Percentiles rank a stretch among this genome's conserved stretches.
Evolutionary conservation across 2,329 filamentous ascomycete species (phyloP).

Genomic region (Xylariomycetidae sp.): DNA sequence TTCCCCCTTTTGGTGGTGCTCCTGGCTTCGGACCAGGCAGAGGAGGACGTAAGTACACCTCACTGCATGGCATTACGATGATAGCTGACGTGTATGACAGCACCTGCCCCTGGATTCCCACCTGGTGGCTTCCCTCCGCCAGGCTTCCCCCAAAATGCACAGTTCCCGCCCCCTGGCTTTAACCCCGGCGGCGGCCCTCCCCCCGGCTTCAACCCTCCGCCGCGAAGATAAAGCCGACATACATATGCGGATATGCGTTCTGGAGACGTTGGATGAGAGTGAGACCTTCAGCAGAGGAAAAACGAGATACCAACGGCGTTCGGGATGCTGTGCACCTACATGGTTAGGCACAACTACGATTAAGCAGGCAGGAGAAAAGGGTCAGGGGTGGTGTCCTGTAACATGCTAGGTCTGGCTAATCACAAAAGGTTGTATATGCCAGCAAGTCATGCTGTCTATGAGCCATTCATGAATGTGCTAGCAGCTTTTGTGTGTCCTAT

Average conservation of each 20-base stretch:
- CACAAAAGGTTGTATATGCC: too few relatives aligned
- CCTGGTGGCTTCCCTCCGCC: slow-evolving; percentile 42
- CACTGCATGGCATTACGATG: slow-evolving; percentile 1
- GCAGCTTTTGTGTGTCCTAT: too few relatives aligned
- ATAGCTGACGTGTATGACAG: slow-evolving; percentile 15
- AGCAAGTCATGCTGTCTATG: too few relatives aligned
- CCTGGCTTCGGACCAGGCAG: slow-evolving; percentile 46
- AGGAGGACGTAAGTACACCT: slow-evolving; percentile 49
- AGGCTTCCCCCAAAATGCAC: slow-evolving; percentile 38
- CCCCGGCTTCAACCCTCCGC: slow-evolving; percentile 72
- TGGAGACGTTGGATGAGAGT: slow-evolving; percentile 3
- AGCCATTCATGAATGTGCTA: too few relatives aligned
- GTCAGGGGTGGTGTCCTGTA: too few relatives aligned
- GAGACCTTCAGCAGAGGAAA: slow-evolving; percentile 11
- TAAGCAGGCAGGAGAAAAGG: too few relatives aligned
- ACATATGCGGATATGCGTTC: too few relatives aligned
- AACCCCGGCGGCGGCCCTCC: slow-evolving; percentile 46
- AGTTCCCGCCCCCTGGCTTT: slow-evolving; percentile 48
- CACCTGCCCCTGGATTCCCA: slow-evolving; percentile 21
- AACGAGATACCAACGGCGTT: slow-evolving; percentile 27
- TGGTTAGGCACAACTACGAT: too few relatives aligned
- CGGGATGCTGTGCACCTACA: too few relatives aligned
- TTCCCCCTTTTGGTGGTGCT: slow-evolving; percentile 45
- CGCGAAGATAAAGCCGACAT: slow-evolving; percentile 57
- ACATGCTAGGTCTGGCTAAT: too few relatives aligned